A percentile compares a stretch with the other conserved stretches of the same genome.
These are phyloP conservation scores for Stellera chamaejasme DNA, from an alignment of 345 rosid species.

Conservation along the genomic window DNA sequence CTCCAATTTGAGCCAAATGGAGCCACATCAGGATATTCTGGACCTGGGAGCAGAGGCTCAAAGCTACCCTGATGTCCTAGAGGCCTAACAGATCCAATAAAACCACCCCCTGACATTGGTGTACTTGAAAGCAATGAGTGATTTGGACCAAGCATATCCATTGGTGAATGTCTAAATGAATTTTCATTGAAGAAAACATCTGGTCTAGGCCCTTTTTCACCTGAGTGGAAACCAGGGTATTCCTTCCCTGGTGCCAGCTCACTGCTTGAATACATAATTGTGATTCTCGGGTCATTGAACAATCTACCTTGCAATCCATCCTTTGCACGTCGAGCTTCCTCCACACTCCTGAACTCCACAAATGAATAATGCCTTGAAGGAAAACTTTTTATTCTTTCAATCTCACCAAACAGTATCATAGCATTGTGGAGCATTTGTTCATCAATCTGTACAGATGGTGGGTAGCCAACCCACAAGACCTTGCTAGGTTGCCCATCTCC, in stretches of 20 bases:
- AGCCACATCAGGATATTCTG: slow-evolving; percentile 46
- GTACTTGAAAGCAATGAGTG: slow-evolving; percentile 24
- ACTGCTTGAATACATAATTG: slow-evolving; percentile 73
- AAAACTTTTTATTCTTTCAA: slow-evolving; percentile 74
- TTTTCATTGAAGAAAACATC: slow-evolving; percentile 44
- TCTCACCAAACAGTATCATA: slow-evolving; percentile 97
- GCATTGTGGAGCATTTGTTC: slow-evolving; percentile 97
- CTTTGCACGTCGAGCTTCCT: slow-evolving; percentile 94
- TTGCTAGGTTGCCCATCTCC: slow-evolving; percentile 77
- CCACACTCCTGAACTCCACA: slow-evolving; percentile 91
- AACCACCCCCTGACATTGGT: slow-evolving; percentile 23
- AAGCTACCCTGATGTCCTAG: slow-evolving; percentile 44
- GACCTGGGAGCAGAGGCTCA: slow-evolving; percentile 36
- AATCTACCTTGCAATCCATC: slow-evolving; percentile 92
- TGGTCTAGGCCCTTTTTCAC: slow-evolving; percentile 47
- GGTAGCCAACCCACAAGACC: slow-evolving; percentile 87
- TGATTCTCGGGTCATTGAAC: slow-evolving; percentile 85
- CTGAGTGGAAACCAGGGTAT: slow-evolving; percentile 35
- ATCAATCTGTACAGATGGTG: slow-evolving; percentile 83
- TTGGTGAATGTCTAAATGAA: slow-evolving; percentile 30
- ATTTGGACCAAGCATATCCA: slow-evolving; percentile 42
- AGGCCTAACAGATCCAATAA: slow-evolving; percentile 34
- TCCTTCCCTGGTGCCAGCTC: slow-evolving; percentile 60
- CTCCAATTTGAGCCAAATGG: slow-evolving; percentile 44
- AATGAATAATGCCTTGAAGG: slow-evolving; percentile 78